A percentile compares a stretch with the other conserved stretches of the same genome.
Conservation (phyloP, 2,329 filamentous ascomycete species). For the Hirsutella rhossiliensis region DNA sequence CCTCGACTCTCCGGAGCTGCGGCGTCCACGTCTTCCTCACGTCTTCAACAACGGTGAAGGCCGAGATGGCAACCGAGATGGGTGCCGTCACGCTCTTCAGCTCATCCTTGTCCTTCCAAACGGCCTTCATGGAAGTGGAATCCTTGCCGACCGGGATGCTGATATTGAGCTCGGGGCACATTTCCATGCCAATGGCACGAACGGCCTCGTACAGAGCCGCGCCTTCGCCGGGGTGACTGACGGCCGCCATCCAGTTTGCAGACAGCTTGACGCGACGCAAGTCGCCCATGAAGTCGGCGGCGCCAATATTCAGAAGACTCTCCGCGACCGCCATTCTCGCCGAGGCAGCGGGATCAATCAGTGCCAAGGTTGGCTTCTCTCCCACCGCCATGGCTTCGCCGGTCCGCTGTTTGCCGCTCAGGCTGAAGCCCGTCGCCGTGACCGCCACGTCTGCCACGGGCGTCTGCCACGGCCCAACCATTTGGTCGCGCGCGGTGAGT, state of each 20-base stretch:
- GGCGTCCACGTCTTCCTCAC: constrained; percentile 89
- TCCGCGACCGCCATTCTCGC: constrained; percentile 95
- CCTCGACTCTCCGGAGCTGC: constrained; percentile 67
- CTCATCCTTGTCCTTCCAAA: constrained; percentile 66
- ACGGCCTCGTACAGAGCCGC: constrained; percentile 90
- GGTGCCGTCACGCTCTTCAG: constrained; percentile 83
- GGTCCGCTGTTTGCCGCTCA: constrained; percentile 53
- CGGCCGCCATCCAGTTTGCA: constrained; percentile 99
- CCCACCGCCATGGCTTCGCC: constrained; percentile 99
- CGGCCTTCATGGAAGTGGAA: constrained; percentile 98
- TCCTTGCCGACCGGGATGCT: constrained; percentile 96
- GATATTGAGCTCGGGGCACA: constrained; percentile 82
- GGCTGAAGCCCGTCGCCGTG: constrained; percentile 67
- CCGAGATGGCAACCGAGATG: constrained; percentile 80
- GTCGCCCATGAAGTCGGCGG: constrained; percentile 57
- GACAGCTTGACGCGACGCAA: constrained; percentile 75
- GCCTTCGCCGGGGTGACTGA: constrained; percentile 82
- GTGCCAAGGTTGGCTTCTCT: constrained; percentile 76
- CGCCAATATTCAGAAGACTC: constrained; percentile 84
- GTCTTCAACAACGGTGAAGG: constrained; percentile 75
- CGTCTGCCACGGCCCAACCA: constrained; percentile 93
- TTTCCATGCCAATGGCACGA: constrained; percentile 80
- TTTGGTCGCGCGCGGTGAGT: constrained; percentile 78
- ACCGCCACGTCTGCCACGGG: constrained; percentile 92
- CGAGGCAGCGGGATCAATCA: constrained; percentile 82